Base-by-base conservation (phyloP, 192 early-diverging fungal species). In the Chytriomyces sp. region DNA sequence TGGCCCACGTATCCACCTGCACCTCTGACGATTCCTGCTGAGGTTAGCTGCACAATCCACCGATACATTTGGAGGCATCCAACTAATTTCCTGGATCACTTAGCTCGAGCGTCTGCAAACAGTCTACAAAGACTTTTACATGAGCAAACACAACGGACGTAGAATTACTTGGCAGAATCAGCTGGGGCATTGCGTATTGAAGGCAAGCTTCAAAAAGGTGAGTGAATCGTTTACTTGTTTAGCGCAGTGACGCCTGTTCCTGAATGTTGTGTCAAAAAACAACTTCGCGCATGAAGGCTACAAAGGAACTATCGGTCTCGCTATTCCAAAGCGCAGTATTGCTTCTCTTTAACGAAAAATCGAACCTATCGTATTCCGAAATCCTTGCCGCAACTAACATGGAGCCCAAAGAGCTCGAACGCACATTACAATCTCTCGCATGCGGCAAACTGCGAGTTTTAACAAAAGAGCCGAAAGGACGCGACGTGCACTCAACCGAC, bases 1-100 rank as follows among this genome's bases (percentile, higher is more conserved):
- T 99, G 96, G 97, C 97, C 97, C 6, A 91, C 93, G 1, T 98
- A 97, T 84, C 84, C 92, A 50, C 91, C 92, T 10, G 79, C 89
- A 6, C 83, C 89, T 3, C 81, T 93, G 13, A 92, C 83, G 26
- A 76, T 97, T 45, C 96, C 98, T 2, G 45, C 76, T 6, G 82
- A 92, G 63, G 91, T 96, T 75, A 69, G 80, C 68, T 45, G 79
- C 18, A n/a, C n/a, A n/a, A 98, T 2, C 28, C 28, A 96, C 97
- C 96, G 7, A 91, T 93, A 2, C 97, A 97, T 35, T 35, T 2
- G 2, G 2, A 35, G 2, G 28, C 0, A 2, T 2, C 2, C 5
- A 80, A 92, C 2, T 35, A 0, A 35, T 35, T 35, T 2, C 28
- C 2, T 35, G 0, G 28, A 2, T 35, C 28, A n/a, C n/a, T n/a